Evolutionary conservation across 2,329 filamentous ascomycete genomes (phyloP).

Genomic region (Escovopsis sp.): DNA sequence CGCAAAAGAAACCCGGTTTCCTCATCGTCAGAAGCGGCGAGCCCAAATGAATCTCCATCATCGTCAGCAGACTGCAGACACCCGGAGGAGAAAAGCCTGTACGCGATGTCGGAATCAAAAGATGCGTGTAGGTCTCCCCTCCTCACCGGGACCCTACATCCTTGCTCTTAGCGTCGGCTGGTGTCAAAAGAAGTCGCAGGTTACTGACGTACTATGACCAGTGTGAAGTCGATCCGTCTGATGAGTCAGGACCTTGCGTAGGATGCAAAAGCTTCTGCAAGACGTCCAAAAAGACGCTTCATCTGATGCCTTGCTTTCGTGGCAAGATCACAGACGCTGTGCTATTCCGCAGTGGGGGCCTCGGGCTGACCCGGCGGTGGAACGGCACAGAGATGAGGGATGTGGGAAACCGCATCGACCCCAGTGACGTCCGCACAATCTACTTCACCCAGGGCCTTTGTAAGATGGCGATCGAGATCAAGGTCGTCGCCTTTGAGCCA

Average conservation of each 20-base stretch:
- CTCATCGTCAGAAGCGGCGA: neutral
- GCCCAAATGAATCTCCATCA: slow-evolving; percentile 11
- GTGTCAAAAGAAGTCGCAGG: too few species aligned
- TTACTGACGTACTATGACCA: slow-evolving; percentile 7
- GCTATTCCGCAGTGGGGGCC: slow-evolving; percentile 28
- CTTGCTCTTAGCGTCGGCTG: too few species aligned
- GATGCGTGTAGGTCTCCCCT: slow-evolving; percentile 22
- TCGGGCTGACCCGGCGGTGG: slow-evolving; percentile 30
- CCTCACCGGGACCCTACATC: too few species aligned
- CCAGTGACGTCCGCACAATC: slow-evolving; percentile 17
- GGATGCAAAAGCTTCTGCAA: slow-evolving; percentile 24
- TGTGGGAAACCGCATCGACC: slow-evolving; percentile 20
- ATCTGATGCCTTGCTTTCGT: slow-evolving; percentile 28
- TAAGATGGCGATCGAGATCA: slow-evolving; percentile 20
- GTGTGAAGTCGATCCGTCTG: slow-evolving; percentile 22
- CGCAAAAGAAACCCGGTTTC: neutral
- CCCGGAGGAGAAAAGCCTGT: slow-evolving; percentile 25
- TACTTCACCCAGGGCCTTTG: slow-evolving; percentile 25
- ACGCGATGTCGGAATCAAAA: slow-evolving; percentile 30
- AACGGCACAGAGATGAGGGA: slow-evolving; percentile 25
- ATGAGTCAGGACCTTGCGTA: slow-evolving; percentile 21
- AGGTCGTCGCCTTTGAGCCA: slow-evolving; percentile 28
- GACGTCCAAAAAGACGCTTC: slow-evolving; percentile 32
- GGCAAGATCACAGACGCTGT: slow-evolving; percentile 26
- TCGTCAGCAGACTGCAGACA: slow-evolving; percentile 20